Evolutionary conservation across 169 alveolate species (phyloP).

Genomic region (Cryptosporidium meleagridis): DNA sequence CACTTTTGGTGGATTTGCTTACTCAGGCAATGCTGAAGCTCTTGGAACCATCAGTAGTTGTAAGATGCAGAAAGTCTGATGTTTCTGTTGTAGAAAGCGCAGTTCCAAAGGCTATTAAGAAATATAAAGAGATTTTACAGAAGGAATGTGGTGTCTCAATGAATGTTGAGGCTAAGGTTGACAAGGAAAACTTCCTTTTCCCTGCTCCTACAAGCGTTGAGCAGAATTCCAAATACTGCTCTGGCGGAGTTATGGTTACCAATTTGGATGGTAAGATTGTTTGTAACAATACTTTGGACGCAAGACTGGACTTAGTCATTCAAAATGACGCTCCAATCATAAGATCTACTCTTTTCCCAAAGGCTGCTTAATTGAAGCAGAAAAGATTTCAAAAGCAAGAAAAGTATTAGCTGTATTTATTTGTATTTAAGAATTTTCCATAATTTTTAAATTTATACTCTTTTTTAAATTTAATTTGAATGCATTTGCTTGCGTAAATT

Average conservation of each 20-base stretch:
- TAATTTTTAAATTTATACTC: slow-evolving; percentile 1
- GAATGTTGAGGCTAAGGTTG: slow-evolving; percentile 83
- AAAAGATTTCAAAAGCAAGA: not conserved
- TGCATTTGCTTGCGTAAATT: not conserved
- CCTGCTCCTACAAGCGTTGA: slow-evolving; percentile 84
- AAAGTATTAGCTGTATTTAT: not conserved
- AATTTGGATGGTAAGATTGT: slow-evolving; percentile 84
- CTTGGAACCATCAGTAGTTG: slow-evolving; percentile 85
- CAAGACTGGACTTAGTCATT: slow-evolving; percentile 82
- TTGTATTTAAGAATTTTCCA: not conserved
- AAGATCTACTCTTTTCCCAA: slow-evolving; percentile 82
- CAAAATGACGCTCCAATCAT: slow-evolving; percentile 84
- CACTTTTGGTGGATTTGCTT: slow-evolving; percentile 44
- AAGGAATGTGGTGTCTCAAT: slow-evolving; percentile 81
- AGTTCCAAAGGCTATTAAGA: slow-evolving; percentile 83
- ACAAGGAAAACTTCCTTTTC: slow-evolving; percentile 81
- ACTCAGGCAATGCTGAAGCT: slow-evolving; percentile 81
- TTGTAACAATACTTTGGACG: slow-evolving; percentile 84
- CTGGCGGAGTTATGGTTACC: slow-evolving; percentile 83
- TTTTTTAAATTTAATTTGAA: not conserved
- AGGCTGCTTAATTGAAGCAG: slow-evolving; percentile 12
- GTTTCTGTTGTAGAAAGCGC: slow-evolving; percentile 84
- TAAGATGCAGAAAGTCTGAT: slow-evolving; percentile 88
- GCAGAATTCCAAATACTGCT: slow-evolving; percentile 80
- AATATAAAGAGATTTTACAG: slow-evolving; percentile 80